Base-by-base conservation (phyloP, 345 rosid species). In the Isatis tinctoria region DNA sequence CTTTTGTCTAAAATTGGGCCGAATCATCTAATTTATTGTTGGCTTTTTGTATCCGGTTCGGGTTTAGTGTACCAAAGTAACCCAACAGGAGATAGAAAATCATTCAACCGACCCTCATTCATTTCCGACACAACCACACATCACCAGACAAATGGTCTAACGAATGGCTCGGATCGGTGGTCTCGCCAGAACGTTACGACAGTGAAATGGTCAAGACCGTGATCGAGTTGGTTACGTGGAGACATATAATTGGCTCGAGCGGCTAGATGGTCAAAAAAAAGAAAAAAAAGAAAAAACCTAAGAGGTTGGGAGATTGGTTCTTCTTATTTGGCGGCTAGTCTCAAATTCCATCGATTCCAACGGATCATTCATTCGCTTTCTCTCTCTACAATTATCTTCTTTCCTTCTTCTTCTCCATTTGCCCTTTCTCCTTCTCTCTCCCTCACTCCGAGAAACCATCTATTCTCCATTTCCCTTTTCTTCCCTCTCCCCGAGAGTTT, bases 141-240 rank as follows among this genome's bases (percentile, higher is more conserved):
- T 53, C 76, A 33, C 36, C 28, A 10, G 37, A 35, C 22, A 16
- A 20, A 35, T 9, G 37, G 37, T 35, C 3, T 36, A 36, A 36
- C 40, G 4, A 36, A 30, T 77, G 79, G 27, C 78, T 77, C 52
- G 13, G 74, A 78, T 73, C 83, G 49, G 49, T 70, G 69, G 79
- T 33, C 76, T 78, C 84, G 2, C 66, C 73, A 45, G 94, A 86
- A 8, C 37, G 8, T 35, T 8, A 8, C 10, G 11, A 35, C 37
- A 35, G 75, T 8, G 75, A 93, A 93, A 66, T 93, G 84, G 82
- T 94, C 97, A 22, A 28, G 83, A 73, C 91, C 91, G 5, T 73
- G 85, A 6, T 82, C 87, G 40, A 80, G 17, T 22, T 10, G 33
- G 32, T 78, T 9, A 75, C 74, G 79, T 61, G 74, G 74, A 53